Base-by-base conservation (phyloP, 495 filamentous ascomycete genomes). In the Neurospora intermedia region DNA sequence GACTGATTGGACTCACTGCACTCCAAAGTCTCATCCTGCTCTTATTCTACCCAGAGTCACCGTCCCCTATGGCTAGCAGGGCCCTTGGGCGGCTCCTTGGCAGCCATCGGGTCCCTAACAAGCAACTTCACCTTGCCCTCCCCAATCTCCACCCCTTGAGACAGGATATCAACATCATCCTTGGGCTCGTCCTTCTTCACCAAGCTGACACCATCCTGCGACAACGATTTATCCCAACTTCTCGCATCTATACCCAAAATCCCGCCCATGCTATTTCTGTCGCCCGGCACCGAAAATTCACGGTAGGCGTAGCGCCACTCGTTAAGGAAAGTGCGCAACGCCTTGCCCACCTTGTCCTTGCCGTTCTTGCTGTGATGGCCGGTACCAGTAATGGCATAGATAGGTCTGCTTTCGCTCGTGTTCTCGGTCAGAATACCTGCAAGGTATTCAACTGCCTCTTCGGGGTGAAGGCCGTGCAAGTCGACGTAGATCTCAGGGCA, bases 361-460 rank as follows among this genome's bases (percentile, higher is more conserved):
- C 96, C 96, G 78, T 97, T 96, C 85, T 98, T 98, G 76, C 93
- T 97, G 79, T 98, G 96, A 77, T 99, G 96, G 11, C 95, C 95
- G 8, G 96, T 98, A 73, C 96, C 96, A 5, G 94, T 97, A 77
- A 98, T 98, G 69, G 94, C 94, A 77, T 98, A 99, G 40, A 98
- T 87, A 3, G 94, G 91, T n/a, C 87, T 86, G 62, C 83, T 84
- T 70, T 91, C 91, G 69, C 89, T 86, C 74, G 87, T 86, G 74
- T 98, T 94, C 78, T 96, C 93, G 42, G 93, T 84, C 43, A 99
- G 89, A 20, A 96, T 90, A 45, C 89, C 88, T 80, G 97, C 94
- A 4, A 99, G 88, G 77, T 98, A 98, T 76, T 96, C 93, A 66
- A 97, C 93, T 10, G 94, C 96, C 86, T 99, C 96, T 76, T 98